A percentile compares a stretch with the other conserved stretches of the same genome.
Conservation (phyloP, 441 rosid genomes). For the Metrosideros polymorpha region DNA sequence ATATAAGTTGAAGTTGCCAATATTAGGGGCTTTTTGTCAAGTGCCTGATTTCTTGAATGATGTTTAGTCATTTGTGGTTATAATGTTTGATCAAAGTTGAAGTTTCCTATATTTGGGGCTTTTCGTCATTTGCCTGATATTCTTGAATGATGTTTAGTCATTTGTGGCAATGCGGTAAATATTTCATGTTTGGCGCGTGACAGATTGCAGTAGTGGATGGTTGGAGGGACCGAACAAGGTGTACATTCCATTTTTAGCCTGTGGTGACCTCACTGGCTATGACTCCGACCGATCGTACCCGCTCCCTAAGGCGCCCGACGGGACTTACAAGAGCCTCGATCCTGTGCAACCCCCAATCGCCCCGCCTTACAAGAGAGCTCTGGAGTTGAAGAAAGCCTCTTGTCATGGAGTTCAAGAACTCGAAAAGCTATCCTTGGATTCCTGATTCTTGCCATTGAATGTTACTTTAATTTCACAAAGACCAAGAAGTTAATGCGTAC, state of each 20-base stretch:
- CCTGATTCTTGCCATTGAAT: conserved; percentile 7
- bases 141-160: neutral
- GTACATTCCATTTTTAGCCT: conserved; percentile 87
- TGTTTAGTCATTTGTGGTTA: neutral
- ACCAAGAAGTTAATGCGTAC: neutral
- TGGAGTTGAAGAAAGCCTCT: conserved; percentile 89
- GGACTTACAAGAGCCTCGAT: conserved; percentile 76
- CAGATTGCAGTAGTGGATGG: conserved; percentile 97
- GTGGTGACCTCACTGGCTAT: conserved; percentile 83
- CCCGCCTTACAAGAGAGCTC: conserved; percentile 89
- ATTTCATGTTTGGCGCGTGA: neutral
- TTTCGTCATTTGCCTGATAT: neutral
- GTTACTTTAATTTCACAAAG: neutral
- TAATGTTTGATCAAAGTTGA: neutral
- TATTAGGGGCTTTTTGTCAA: neutral
- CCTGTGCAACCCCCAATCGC: conserved; percentile 95
- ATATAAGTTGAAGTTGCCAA: neutral
- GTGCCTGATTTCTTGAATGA: neutral
- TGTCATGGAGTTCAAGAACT: conserved; percentile 37
- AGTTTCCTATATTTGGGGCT: neutral
- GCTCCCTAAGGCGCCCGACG: conserved; percentile 67
- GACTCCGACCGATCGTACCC: conserved; percentile 96
- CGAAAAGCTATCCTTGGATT: conserved; percentile 49
- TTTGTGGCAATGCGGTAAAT: neutral
- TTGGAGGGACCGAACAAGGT: conserved; percentile 89